Evolutionary conservation across 495 filamentous ascomycete species (phyloP).

Genomic region (Viridothelium virens): DNA sequence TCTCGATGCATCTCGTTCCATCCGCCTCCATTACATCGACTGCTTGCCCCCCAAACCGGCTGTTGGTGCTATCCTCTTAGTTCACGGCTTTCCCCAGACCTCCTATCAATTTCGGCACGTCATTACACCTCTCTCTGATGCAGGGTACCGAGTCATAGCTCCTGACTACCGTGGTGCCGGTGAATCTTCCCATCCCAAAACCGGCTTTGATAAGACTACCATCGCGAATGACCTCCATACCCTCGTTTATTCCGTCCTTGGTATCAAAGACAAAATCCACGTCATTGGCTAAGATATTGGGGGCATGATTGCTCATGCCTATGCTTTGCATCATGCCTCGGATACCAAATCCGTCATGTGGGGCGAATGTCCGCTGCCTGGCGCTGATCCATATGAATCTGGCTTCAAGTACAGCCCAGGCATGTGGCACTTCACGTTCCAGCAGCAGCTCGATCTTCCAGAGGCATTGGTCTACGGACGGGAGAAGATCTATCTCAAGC

Average conservation of each 20-base stretch:
- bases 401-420: constrained; percentile 16
- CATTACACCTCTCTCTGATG: constrained; percentile 35
- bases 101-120: constrained; percentile 42
- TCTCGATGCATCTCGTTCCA: background rate
- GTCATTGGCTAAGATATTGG: constrained; percentile 44
- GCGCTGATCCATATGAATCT: constrained; percentile 29
- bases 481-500: constrained; percentile 39
- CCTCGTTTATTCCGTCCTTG: constrained; percentile 27
- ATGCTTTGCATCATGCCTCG: constrained; percentile 31
- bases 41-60: background rate
- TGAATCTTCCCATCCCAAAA: constrained; percentile 34
- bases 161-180: constrained; percentile 45
- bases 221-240: constrained; percentile 34
- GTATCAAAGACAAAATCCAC: constrained; percentile 36
- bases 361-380: constrained; percentile 43
- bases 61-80: constrained; percentile 30
- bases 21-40: constrained; percentile 17
- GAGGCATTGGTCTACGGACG: constrained; percentile 37
- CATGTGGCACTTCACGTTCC: constrained; percentile 40
- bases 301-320: constrained; percentile 40
- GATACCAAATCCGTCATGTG: constrained; percentile 35
- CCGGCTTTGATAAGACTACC: constrained; percentile 35
- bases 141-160: constrained; percentile 39
- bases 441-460: constrained; percentile 36
- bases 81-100: constrained; percentile 42